phyloP scores from a whole-genome alignment of 2,329 filamentous ascomycete species.

The Penicillium janthinellum region DNA sequence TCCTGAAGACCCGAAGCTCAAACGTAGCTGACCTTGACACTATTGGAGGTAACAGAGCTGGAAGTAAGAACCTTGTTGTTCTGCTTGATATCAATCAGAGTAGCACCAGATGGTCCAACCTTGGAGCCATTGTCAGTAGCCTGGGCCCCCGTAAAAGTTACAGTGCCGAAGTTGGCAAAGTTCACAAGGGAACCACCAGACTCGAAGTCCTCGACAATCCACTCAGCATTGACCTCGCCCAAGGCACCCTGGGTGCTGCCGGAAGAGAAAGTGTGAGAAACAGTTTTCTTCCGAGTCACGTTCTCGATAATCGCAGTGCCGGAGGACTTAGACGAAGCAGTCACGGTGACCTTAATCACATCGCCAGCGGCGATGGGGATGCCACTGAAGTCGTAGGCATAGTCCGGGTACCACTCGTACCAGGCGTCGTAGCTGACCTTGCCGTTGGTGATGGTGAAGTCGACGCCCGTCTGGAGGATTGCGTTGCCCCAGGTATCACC shows the following conservation, averaged over 20 bases:
- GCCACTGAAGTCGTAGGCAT: slow-evolving; percentile 53
- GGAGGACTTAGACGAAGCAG: slow-evolving; percentile 41
- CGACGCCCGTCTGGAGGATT: slow-evolving; percentile 59
- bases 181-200: slow-evolving; percentile 40
- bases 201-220: slow-evolving; percentile 60
- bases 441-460: slow-evolving; percentile 42
- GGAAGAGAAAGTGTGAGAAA: slow-evolving; percentile 52
- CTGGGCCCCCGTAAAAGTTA: slow-evolving; percentile 47
- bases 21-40: slow-evolving; percentile 27
- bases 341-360: slow-evolving; percentile 43
- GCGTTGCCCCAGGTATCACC: slow-evolving; percentile 57
- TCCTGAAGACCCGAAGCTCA: slow-evolving; percentile 4
- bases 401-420: slow-evolving; percentile 62
- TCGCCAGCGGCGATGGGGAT: slow-evolving; percentile 50
- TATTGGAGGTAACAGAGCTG: slow-evolving; percentile 18
- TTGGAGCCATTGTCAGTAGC: slow-evolving; percentile 33
- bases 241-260: slow-evolving; percentile 43
- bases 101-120: slow-evolving; percentile 40
- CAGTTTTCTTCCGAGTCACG: slow-evolving; percentile 42
- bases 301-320: slow-evolving; percentile 32
- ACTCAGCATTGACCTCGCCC: slow-evolving; percentile 61
- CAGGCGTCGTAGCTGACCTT: slow-evolving; percentile 55
- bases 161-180: slow-evolving; percentile 52
- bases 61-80: slow-evolving; percentile 36
- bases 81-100: slow-evolving; percentile 51